Evolutionary conservation across 1,284 basidiomycete species (phyloP).

Genomic region (Ganoderma sinense): DNA sequence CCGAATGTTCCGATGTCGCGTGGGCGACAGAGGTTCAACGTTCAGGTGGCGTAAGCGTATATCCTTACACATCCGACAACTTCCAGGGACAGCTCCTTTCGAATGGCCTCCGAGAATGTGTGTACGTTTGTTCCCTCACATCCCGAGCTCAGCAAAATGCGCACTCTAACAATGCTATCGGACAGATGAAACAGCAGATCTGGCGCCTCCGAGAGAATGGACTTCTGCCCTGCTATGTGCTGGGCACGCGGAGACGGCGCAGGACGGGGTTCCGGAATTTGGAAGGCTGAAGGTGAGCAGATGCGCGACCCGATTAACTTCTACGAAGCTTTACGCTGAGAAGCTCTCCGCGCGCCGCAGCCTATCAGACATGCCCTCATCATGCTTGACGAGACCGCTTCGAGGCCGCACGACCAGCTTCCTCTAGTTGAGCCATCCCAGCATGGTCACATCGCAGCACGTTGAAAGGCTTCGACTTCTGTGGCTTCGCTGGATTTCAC

Average conservation of each 20-base stretch:
- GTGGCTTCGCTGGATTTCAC: slow-evolving; percentile 4
- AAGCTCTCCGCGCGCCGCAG: slow-evolving; percentile 1
- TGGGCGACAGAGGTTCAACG: not conserved
- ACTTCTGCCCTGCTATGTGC: not conserved
- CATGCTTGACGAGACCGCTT: not conserved
- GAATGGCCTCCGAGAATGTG: not conserved
- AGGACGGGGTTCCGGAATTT: not conserved
- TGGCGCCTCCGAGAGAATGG: not conserved
- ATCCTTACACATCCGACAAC: not conserved
- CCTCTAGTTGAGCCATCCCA: not conserved
- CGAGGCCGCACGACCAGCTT: not conserved
- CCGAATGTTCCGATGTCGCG: not conserved
- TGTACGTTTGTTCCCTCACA: not conserved
- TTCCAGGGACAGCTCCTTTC: not conserved
- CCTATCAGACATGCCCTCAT: slow-evolving; percentile 3
- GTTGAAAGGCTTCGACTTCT: not conserved
- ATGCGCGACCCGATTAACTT: not conserved
- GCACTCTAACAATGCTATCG: not conserved
- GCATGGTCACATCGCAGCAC: not conserved
- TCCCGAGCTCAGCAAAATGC: not conserved
- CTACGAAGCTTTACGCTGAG: not conserved
- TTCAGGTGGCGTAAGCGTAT: not conserved
- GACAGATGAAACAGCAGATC: not conserved
- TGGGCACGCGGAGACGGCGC: not conserved
- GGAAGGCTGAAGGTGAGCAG: slow-evolving; percentile 2